Evolutionary conservation across 2,329 filamentous ascomycete genomes (phyloP).

Genomic region (Penicillium sp.): DNA sequence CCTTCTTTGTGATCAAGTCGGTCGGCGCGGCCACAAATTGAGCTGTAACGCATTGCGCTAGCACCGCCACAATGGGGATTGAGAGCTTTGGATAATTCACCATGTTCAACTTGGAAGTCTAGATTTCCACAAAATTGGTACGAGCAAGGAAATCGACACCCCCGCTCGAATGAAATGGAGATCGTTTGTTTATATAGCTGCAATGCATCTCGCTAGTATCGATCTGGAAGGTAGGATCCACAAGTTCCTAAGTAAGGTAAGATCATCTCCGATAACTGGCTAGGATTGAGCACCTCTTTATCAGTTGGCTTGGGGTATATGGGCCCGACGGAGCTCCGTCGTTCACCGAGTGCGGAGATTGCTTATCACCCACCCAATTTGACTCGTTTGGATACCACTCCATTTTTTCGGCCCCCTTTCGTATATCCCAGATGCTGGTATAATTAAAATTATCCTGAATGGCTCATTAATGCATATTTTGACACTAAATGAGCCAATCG

Average conservation of each 20-base stretch:
- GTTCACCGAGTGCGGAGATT: background rate
- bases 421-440: too few species aligned
- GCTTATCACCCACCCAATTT: background rate
- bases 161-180: background rate
- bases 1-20: conserved; percentile 16
- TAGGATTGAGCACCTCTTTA: background rate
- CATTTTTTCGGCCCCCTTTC: too few species aligned
- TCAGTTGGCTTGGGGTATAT: background rate
- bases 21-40: conserved; percentile 17
- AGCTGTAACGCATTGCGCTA: conserved; percentile 7
- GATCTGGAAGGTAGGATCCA: background rate
- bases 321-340: background rate
- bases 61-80: background rate
- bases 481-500: too few species aligned
- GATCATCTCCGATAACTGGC: background rate
- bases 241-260: background rate
- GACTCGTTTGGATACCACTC: too few species aligned
- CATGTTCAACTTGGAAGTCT: conserved; percentile 1
- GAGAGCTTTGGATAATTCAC: conserved; percentile 1
- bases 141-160: background rate
- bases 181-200: background rate
- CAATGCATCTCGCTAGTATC: background rate
- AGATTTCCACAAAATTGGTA: background rate
- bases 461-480: too few species aligned
- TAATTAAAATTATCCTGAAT: too few species aligned